Evolutionary conservation across 495 filamentous ascomycete species (phyloP).

Genomic region (Baudoinia panamericana): DNA sequence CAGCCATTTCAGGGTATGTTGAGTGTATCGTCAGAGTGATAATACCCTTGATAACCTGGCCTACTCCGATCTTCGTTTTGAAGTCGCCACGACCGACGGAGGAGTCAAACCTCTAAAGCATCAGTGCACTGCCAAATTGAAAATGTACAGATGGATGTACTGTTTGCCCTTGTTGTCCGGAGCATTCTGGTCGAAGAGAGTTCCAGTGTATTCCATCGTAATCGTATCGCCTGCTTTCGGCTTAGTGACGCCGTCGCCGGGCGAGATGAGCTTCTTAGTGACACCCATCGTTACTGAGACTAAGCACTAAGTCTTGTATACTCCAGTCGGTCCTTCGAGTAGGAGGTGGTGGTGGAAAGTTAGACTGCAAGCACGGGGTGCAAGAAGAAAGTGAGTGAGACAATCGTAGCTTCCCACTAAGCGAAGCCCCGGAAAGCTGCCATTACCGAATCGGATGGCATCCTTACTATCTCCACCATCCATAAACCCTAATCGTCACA

Average conservation of each 20-base stretch:
- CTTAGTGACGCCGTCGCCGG: constrained; percentile 41
- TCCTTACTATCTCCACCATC: no score
- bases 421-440: no score
- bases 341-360: no score
- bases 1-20: no score
- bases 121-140: constrained; percentile 4
- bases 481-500: no score
- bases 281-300: constrained; percentile 51
- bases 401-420: no score
- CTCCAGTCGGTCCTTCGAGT: no score
- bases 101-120: constrained; percentile 56
- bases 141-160: constrained; percentile 27
- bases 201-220: constrained; percentile 74
- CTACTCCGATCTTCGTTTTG: constrained; percentile 53
- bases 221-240: constrained; percentile 53
- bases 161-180: constrained; percentile 37
- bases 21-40: constrained; percentile 11
- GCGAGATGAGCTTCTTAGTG: constrained; percentile 30
- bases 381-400: no score
- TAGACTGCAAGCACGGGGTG: no score
- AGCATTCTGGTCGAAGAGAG: constrained; percentile 46
- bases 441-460: no score
- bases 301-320: no score
- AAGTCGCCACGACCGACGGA: constrained; percentile 56
- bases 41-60: constrained; percentile 71